Conservation (phyloP, 768 basidiomycete genomes). For the Suillus weaverae region DNA sequence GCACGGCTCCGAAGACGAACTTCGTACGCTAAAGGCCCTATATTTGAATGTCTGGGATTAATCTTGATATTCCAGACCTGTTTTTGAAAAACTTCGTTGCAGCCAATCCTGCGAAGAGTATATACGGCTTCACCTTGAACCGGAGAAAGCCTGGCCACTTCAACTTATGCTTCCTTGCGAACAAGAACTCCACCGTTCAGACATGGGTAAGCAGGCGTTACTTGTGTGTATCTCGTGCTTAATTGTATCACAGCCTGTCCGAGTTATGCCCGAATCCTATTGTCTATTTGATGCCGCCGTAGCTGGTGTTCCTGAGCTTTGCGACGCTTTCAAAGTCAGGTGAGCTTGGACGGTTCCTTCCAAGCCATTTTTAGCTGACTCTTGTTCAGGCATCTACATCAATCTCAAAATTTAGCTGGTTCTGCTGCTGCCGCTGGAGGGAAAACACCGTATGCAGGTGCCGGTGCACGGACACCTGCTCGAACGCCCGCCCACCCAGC, state of each 20-base stretch:
- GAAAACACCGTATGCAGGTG: conserved; percentile 73
- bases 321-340: conserved; percentile 96
- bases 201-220: conserved; percentile 65
- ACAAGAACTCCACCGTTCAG: conserved; percentile 85
- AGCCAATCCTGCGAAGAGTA: conserved; percentile 91
- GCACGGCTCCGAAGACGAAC: conserved; percentile 80
- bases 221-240: not conserved
- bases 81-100: conserved; percentile 88
- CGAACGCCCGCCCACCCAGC: conserved; percentile 73
- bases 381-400: conserved; percentile 64
- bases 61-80: conserved; percentile 51
- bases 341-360: conserved; percentile 29
- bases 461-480: conserved; percentile 74
- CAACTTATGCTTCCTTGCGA: conserved; percentile 89
- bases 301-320: conserved; percentile 88
- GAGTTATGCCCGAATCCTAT: conserved; percentile 86
- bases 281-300: conserved; percentile 89
- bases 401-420: conserved; percentile 64
- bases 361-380: conserved; percentile 1
- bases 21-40: conserved; percentile 62
- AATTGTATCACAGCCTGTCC: conserved; percentile 60
- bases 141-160: conserved; percentile 90
- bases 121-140: conserved; percentile 94
- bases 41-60: not conserved
- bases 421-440: conserved; percentile 50